Conservation (phyloP, 176 grass and related monocot species). For the Miscanthus lutarioriparius region DNA sequence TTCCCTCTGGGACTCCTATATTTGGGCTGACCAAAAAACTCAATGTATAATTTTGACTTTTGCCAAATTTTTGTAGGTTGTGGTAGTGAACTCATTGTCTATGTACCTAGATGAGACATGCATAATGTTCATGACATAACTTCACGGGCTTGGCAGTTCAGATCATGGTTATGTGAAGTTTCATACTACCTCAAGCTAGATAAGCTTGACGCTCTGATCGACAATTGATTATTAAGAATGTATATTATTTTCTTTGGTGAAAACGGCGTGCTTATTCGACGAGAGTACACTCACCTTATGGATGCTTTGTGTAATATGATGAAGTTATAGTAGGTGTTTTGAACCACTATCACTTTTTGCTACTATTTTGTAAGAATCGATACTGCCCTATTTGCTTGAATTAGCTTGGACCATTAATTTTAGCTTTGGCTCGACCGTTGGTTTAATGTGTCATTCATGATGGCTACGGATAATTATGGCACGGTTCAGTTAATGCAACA, state of each 20-base stretch:
- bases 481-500: not conserved
- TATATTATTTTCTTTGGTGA: not conserved
- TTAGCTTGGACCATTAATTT: not conserved
- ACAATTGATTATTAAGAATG: not conserved
- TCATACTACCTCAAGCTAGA: not conserved
- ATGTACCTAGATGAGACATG: not conserved
- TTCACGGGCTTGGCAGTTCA: not conserved
- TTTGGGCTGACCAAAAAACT: not conserved
- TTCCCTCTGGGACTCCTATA: not conserved
- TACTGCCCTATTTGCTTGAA: not conserved
- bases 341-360: not conserved
- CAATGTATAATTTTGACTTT: not conserved
- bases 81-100: not conserved
- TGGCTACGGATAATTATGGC: not conserved
- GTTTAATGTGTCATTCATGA: not conserved
- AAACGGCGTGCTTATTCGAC: not conserved
- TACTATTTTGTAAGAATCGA: not conserved
- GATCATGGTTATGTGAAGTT: not conserved
- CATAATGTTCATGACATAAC: not conserved
- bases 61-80: not conserved
- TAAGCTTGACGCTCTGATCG: not conserved
- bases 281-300: not conserved
- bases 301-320: not conserved
- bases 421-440: not conserved
- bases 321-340: not conserved